Base-by-base conservation (phyloP, 257 asterid species). In the Solanum etuberosum region DNA sequence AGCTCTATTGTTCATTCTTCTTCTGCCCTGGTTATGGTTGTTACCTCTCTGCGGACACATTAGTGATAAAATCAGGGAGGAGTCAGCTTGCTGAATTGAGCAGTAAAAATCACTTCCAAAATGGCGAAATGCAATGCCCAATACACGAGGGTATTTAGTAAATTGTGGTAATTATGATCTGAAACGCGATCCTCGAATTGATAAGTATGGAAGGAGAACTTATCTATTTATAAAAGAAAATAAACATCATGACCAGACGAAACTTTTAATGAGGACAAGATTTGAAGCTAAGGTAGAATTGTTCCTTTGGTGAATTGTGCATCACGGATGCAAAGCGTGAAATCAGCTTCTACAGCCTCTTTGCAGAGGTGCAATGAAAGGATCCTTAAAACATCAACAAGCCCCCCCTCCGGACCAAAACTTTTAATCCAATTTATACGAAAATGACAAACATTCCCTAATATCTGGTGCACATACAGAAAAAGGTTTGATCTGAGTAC, bases 1-100 rank as follows among this genome's bases (percentile, higher is more conserved):
- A 89, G 96, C 90, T 92, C 98, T 90, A 89, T 94, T 97, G 86
- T 86, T 91, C 91, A 90, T 90, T 89, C 94, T 92, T 89, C 91
- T 96, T 90, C 91, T 91, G 67, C 95, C 93, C 90, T 93, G 95
- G 88, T 83, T 89, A 86, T 93, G 89, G 93, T 88, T 94, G 88
- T 90, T 92, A 87, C 92, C 94, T 90, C 93, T 94, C 98, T 96
- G 98, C 57, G 34, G 85, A 86, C 76, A 88, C 83, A 90, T 42
- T 10, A 87, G 77, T 51, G 15, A 61, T 61, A 6, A 48, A 27
- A 81, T 81, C 18, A 81, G 21, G 65, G 85, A 48, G 43, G 85
- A 46, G 31, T 48, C 85, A 11, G 29, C 63, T 81, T 81, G 46
- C 70, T 46, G 27, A 81, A 48, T 81, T 81, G 43, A 81, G 43